Evolutionary conservation across 768 basidiomycete species (phyloP).

Genomic region (Tephrocybe sp.): DNA sequence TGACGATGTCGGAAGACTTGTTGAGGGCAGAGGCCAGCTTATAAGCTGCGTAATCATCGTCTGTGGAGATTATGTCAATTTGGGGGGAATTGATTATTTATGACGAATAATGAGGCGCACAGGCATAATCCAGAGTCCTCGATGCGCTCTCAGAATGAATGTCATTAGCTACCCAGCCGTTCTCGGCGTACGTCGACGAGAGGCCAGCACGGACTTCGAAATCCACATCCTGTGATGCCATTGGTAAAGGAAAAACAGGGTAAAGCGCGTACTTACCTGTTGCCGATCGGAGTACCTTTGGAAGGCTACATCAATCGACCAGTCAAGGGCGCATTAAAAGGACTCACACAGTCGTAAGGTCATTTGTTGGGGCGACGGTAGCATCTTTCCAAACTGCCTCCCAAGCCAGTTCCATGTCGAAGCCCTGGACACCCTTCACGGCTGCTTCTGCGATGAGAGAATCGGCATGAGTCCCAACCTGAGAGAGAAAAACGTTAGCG

Average conservation of each 20-base stretch:
- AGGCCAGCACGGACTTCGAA: constrained; percentile 83
- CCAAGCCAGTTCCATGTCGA: constrained; percentile 67
- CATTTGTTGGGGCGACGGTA: constrained; percentile 57
- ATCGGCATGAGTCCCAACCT: constrained; percentile 81
- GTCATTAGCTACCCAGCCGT: constrained; percentile 80
- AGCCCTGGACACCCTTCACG: constrained; percentile 62
- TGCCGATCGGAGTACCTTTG: constrained; percentile 69
- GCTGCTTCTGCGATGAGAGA: constrained; percentile 75
- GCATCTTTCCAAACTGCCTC: constrained; percentile 76
- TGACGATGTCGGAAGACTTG: constrained; percentile 44
- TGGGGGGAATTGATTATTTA: not conserved
- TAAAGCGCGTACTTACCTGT: constrained; percentile 40
- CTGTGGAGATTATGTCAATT: constrained; percentile 32
- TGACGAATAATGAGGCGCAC: constrained; percentile 37
- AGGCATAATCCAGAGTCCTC: constrained; percentile 77
- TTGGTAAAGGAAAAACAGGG: not conserved
- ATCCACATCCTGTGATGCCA: constrained; percentile 52
- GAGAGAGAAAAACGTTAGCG: not conserved
- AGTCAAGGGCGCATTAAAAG: not conserved
- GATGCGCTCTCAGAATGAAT: constrained; percentile 79
- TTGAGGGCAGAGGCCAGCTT: constrained; percentile 57
- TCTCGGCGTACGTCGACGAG: constrained; percentile 58
- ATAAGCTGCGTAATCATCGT: constrained; percentile 77
- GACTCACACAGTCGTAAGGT: constrained; percentile 49
- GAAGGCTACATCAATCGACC: not conserved